phyloP scores from a whole-genome alignment of 371 early-diverging fungal species.

The Syncephalis plumigaleata region DNA sequence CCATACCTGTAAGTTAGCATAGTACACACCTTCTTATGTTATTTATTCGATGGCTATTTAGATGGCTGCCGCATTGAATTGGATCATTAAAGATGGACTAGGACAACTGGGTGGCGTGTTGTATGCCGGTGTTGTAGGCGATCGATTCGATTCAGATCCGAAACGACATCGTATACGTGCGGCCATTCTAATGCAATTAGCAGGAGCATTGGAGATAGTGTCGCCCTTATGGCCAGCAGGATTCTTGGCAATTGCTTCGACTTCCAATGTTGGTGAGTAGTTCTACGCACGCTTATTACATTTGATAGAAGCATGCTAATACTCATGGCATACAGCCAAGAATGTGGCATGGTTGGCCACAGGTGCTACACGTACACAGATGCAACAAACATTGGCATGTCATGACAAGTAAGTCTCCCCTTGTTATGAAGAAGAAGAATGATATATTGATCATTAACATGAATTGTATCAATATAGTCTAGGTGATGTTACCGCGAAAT shows the following conservation, averaged over 20 bases:
- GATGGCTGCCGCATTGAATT: slow-evolving; percentile 62
- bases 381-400: slow-evolving; percentile 41
- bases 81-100: slow-evolving; percentile 75
- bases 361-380: slow-evolving; percentile 53
- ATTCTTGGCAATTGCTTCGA: slow-evolving; percentile 43
- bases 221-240: slow-evolving; percentile 48
- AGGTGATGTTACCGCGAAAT: slow-evolving; percentile 63
- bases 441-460: not conserved
- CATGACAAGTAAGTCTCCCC: slow-evolving; percentile 38
- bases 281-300: not conserved
- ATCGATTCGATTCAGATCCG: slow-evolving; percentile 54
- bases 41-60: slow-evolving; percentile 2
- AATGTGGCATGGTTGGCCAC: slow-evolving; percentile 65
- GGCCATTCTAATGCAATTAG: slow-evolving; percentile 37
- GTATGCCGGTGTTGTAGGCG: slow-evolving; percentile 41
- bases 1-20: slow-evolving; percentile 20
- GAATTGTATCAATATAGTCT: slow-evolving; percentile 13
- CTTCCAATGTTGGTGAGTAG: slow-evolving; percentile 45
- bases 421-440: too few relatives aligned
- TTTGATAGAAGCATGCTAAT: not conserved
- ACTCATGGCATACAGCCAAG: slow-evolving; percentile 28
- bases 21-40: not conserved
- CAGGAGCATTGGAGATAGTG: slow-evolving; percentile 46
- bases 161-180: slow-evolving; percentile 53
- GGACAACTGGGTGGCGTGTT: slow-evolving; percentile 71